Evolutionary conservation across 2,329 filamentous ascomycete species (phyloP).

Genomic region (Ophiocordyceps australis): DNA sequence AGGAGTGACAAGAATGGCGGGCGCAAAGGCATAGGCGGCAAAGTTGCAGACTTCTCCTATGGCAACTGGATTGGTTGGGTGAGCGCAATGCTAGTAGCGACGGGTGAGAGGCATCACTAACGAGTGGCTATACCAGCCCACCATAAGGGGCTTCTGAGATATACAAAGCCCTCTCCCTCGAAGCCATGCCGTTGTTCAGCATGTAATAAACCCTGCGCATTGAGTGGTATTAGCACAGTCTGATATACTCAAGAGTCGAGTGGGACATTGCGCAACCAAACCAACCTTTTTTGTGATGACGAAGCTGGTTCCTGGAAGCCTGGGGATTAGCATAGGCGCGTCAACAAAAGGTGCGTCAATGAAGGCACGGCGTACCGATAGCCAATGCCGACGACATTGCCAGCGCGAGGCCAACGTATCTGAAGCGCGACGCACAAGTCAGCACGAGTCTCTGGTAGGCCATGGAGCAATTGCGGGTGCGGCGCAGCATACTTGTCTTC

Average conservation of each 20-base stretch:
- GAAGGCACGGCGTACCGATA: slow-evolving; percentile 38
- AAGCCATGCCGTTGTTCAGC: slow-evolving; percentile 86
- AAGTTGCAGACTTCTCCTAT: slow-evolving; percentile 94
- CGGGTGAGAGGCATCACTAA: slow-evolving; percentile 24
- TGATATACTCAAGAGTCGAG: background rate
- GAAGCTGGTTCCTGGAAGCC: slow-evolving; percentile 71
- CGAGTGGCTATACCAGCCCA: slow-evolving; percentile 86
- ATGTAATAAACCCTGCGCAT: slow-evolving; percentile 76
- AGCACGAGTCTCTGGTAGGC: no score
- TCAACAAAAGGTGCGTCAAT: slow-evolving; percentile 4
- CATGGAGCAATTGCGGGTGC: no score
- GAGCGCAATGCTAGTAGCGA: slow-evolving; percentile 4
- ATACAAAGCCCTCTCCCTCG: slow-evolving; percentile 89
- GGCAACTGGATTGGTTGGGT: slow-evolving; percentile 44
- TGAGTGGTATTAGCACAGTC: background rate
- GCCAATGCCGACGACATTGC: slow-evolving; percentile 59
- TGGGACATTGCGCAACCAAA: background rate
- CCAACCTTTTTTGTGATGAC: slow-evolving; percentile 95
- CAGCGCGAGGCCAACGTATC: slow-evolving; percentile 60
- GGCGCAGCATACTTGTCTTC: slow-evolving; percentile 18
- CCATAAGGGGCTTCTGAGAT: slow-evolving; percentile 89
- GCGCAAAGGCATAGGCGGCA: slow-evolving; percentile 92
- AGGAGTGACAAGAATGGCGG: slow-evolving; percentile 94
- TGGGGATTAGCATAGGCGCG: no score
- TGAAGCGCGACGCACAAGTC: no score